These are phyloP conservation scores for Metschnikowia kofuensis DNA, from an alignment of 805 yeast species.

Conservation along the genomic window DNA sequence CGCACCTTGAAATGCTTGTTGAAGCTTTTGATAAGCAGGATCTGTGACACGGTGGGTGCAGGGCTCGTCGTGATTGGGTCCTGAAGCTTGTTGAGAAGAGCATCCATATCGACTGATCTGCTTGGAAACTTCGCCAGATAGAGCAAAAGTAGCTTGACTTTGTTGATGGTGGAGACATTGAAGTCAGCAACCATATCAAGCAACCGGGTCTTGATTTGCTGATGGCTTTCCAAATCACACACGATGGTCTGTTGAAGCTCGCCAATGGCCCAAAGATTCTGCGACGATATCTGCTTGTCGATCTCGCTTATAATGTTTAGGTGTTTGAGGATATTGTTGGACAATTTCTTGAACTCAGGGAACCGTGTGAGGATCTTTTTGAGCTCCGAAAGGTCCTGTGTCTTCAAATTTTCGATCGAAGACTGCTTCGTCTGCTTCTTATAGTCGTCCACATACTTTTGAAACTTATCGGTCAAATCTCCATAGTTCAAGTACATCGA, in stretches of 20 bases:
- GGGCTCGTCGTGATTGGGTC: slow-evolving; percentile 30
- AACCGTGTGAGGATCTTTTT: slow-evolving; percentile 86
- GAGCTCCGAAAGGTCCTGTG: slow-evolving; percentile 76
- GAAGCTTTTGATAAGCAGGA: slow-evolving; percentile 24
- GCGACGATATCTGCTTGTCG: slow-evolving; percentile 63
- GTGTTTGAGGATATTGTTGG: slow-evolving; percentile 88
- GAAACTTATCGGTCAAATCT: slow-evolving; percentile 85
- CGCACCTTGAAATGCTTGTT: slow-evolving; percentile 5
- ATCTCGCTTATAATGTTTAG: slow-evolving; percentile 87
- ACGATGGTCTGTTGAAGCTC: slow-evolving; percentile 87
- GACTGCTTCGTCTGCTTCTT: slow-evolving; percentile 75
- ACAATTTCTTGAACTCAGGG: slow-evolving; percentile 88
- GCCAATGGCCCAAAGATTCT: slow-evolving; percentile 77
- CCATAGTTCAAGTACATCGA: slow-evolving; percentile 92
- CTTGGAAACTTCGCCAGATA: slow-evolving; percentile 71
- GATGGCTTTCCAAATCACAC: slow-evolving; percentile 43
- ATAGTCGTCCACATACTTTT: slow-evolving; percentile 78
- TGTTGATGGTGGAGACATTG: slow-evolving; percentile 50
- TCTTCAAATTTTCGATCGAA: slow-evolving; percentile 53
- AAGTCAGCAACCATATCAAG: slow-evolving; percentile 47
- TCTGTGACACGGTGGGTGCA: slow-evolving; percentile 33
- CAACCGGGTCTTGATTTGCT: slow-evolving; percentile 48
- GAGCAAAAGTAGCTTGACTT: slow-evolving; percentile 68
- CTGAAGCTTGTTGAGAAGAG: slow-evolving; percentile 25
- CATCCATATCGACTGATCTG: slow-evolving; percentile 22